A percentile compares a stretch with the other conserved stretches of the same genome.
Conservation (phyloP, 1,284 basidiomycete genomes). For the Ceratobasidium sp. region DNA sequence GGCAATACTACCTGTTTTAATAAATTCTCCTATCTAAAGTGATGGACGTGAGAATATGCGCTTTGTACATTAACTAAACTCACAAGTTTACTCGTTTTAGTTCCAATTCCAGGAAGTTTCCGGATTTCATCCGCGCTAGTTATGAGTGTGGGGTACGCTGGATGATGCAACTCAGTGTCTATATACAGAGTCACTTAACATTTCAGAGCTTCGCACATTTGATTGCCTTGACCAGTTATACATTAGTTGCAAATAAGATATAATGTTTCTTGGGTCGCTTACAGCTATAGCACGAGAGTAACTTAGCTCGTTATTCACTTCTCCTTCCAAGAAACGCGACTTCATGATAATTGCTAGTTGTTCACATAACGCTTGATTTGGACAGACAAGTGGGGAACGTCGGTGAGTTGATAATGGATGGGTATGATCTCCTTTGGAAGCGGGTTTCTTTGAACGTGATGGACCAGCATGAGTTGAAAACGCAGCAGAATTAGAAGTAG, state of each 20-base stretch:
- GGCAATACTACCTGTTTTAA: constrained; percentile 66
- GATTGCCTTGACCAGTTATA: constrained; percentile 61
- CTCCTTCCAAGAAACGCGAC: constrained; percentile 72
- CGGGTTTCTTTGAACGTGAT: not conserved
- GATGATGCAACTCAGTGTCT: not conserved
- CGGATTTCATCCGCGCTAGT: constrained; percentile 63
- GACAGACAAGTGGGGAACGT: constrained; percentile 72
- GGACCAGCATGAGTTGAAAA: constrained; percentile 3
- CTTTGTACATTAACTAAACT: not conserved
- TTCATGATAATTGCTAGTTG: constrained; percentile 72
- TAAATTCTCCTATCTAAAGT: constrained; percentile 72
- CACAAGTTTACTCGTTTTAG: constrained; percentile 73
- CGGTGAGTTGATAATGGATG: constrained; percentile 71
- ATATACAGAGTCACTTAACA: constrained; percentile 6
- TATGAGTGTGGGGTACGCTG: constrained; percentile 75
- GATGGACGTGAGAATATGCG: not conserved
- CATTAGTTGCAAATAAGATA: constrained; percentile 4
- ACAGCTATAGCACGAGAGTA: constrained; percentile 77
- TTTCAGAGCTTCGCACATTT: constrained; percentile 65
- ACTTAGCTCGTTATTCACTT: constrained; percentile 72
- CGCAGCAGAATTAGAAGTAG: not conserved
- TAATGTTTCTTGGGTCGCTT: constrained; percentile 51
- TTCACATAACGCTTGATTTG: constrained; percentile 70
- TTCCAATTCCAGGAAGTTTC: constrained; percentile 71
- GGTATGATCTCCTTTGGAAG: constrained; percentile 52